Evolutionary conservation across 768 basidiomycete genomes (phyloP), one percentile per base, ranked within the genome.

Genomic region (Leccinum pellstonianum): DNA sequence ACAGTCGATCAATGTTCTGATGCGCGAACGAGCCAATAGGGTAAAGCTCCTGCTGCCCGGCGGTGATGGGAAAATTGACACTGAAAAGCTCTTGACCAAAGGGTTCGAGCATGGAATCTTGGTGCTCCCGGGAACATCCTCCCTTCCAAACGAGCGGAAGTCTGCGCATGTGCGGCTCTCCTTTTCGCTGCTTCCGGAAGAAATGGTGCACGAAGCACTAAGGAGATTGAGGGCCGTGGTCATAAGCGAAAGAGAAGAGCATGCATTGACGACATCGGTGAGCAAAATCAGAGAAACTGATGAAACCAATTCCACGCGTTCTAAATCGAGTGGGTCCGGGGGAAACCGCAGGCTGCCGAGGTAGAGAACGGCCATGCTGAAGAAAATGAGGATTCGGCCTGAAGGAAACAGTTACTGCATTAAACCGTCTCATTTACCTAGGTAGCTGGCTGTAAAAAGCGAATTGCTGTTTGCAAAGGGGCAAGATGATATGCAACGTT

Each of bases 71-170:
- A 77, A 81, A 58, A 80, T 79, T 23, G 88, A 94, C 71, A 90
- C 89, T 3, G 82, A 83, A 66, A 73, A 75, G n/a, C 68, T 93
- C 67, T 79, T 80, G 55, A 86, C 82, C 21, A 85, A 83, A 5
- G 91, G 90, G 9, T 79, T 90, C 50, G 83, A 85, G 65, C 81
- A 83, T 25, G 92, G 92, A n/a, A 89, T 93, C 10, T 81, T 94
- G 23, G 91, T 88, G 37, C 81, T 95, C 10, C 92, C 93, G 4
- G 91, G 91, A 14, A 84, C 80, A 3, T 83, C 83, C 17, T 91
- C 91, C 75, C 76, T 86, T 57, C 90, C 90, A 14, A 85, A 81
- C 59, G 85, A 83, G 15, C 74, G 79, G 29, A 84, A 80, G 69
- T 86, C 86, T 19, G 76, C 83, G 25, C 88, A 87, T 69, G 87